Conservation (phyloP, 2,329 filamentous ascomycete species). For the Aspergillus hiratsukae region DNA sequence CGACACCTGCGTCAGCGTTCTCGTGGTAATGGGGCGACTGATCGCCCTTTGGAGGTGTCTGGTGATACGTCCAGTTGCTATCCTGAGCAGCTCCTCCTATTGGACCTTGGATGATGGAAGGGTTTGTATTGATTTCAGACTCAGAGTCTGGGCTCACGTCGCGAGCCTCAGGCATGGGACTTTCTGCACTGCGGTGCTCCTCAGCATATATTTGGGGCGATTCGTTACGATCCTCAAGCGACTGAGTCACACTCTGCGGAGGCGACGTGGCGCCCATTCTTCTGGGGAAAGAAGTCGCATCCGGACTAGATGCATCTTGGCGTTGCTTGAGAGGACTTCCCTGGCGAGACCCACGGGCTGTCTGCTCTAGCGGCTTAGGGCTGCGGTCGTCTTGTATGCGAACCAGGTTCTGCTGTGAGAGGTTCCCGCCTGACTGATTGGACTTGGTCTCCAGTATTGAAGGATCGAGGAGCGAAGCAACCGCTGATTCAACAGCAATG, state of each 20-base stretch:
- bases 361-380: slow-evolving; percentile 20
- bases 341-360: slow-evolving; percentile 23
- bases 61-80: slow-evolving; percentile 52
- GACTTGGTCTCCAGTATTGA: slow-evolving; percentile 66
- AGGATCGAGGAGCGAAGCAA: slow-evolving; percentile 84
- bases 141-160: slow-evolving; percentile 51
- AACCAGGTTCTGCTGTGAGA: slow-evolving; percentile 40
- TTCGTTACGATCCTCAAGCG: slow-evolving; percentile 39
- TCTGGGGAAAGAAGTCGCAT: slow-evolving; percentile 37
- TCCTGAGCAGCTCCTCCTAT: slow-evolving; percentile 54
- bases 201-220: slow-evolving; percentile 61
- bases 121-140: slow-evolving; percentile 72
- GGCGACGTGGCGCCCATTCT: slow-evolving; percentile 47
- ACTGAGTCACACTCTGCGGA: slow-evolving; percentile 51
- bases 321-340: slow-evolving; percentile 47
- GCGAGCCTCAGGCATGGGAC: slow-evolving; percentile 74
- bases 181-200: slow-evolving; percentile 62
- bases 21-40: slow-evolving; percentile 24
- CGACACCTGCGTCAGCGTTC: slow-evolving; percentile 43
- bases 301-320: slow-evolving; percentile 32
- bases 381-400: slow-evolving; percentile 35
- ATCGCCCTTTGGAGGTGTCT: slow-evolving; percentile 48
- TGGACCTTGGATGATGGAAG: slow-evolving; percentile 74
- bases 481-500: slow-evolving; percentile 76
- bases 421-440: slow-evolving; percentile 42